A percentile compares a stretch with the other conserved stretches of the same genome.
Conservation (phyloP, 139 green algal genomes). For the Tetradesmus obliquus region DNA sequence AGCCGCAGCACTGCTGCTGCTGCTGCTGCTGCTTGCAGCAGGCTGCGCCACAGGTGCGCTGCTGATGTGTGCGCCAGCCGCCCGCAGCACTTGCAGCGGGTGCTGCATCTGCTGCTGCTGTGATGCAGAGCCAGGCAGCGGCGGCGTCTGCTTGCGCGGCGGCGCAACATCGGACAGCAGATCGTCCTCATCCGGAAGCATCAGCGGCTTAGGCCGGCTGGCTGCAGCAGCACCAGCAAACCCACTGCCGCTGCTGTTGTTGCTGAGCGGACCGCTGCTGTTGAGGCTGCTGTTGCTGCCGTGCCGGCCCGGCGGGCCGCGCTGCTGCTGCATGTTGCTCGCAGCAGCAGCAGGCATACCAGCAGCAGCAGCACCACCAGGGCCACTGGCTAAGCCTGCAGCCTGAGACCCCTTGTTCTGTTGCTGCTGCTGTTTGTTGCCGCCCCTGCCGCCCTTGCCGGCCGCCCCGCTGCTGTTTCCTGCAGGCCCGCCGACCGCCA, state of each 20-base stretch:
- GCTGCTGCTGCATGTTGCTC: background rate
- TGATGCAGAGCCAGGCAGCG: background rate
- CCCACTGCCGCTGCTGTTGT: background rate
- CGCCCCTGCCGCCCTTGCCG: background rate
- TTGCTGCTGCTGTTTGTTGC: background rate
- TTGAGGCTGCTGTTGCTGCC: background rate
- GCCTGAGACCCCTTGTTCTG: background rate
- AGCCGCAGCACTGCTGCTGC: background rate
- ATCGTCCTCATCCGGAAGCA: slow-evolving; percentile 4
- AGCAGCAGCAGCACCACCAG: background rate
- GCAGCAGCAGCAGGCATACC: background rate
- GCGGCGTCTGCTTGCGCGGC: background rate
- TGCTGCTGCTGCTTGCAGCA: background rate
- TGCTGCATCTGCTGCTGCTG: slow-evolving; percentile 16
- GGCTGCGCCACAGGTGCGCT: background rate
- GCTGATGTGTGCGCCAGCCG: slow-evolving; percentile 23
- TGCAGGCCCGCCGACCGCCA: background rate
- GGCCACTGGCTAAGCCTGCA: background rate
- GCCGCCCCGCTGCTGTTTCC: too few relatives aligned
- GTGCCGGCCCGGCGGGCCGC: background rate
- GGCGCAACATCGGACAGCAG: background rate
- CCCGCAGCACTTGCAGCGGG: slow-evolving; percentile 10
- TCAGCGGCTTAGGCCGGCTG: background rate
- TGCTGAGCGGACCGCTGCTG: background rate
- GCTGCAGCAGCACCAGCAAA: background rate